A percentile compares a stretch with the other conserved stretches of the same genome.
These are phyloP conservation scores for Hypoxylon rickii DNA, from an alignment of 495 filamentous ascomycete genomes.

Conservation along the genomic window DNA sequence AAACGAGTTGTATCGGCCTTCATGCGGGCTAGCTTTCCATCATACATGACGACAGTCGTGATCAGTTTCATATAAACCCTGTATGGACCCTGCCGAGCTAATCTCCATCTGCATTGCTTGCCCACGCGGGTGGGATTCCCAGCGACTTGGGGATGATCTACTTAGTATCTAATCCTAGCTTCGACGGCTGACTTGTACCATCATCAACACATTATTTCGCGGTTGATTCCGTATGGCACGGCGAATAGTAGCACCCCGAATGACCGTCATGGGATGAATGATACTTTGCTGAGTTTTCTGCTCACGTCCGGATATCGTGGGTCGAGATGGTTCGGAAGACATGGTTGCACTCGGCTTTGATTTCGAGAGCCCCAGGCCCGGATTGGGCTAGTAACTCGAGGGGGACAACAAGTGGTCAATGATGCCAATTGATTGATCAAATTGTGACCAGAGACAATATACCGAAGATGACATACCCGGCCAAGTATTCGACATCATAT, in stretches of 20 bases:
- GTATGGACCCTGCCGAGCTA: constrained; percentile 12
- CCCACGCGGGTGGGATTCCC: constrained; percentile 12
- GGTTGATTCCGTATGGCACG: constrained; percentile 27
- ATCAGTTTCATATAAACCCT: constrained; percentile 23
- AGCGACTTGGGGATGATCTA: no score
- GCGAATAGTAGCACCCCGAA: constrained; percentile 1
- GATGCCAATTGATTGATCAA: constrained; percentile 21
- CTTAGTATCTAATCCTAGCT: constrained; percentile 16
- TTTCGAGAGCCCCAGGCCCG: constrained; percentile 24
- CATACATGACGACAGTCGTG: constrained; percentile 29
- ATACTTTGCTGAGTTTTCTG: constrained; percentile 26
- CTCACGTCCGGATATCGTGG: constrained; percentile 15
- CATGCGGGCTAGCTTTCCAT: constrained; percentile 21
- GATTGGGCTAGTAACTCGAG: constrained; percentile 17
- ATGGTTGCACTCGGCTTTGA: constrained; percentile 34
- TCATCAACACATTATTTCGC: constrained; percentile 23
- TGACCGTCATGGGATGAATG: constrained; percentile 26
- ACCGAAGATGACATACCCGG: constrained; percentile 20
- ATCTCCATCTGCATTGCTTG: constrained; percentile 15
- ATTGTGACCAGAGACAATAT: background rate
- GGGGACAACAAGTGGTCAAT: constrained; percentile 9
- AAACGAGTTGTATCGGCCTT: constrained; percentile 11
- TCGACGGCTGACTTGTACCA: constrained; percentile 18
- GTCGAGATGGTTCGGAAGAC: constrained; percentile 17
- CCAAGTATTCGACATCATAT: constrained; percentile 33